Base-by-base conservation (phyloP, 2,329 filamentous ascomycete genomes). In the Botrytis squamosa region DNA sequence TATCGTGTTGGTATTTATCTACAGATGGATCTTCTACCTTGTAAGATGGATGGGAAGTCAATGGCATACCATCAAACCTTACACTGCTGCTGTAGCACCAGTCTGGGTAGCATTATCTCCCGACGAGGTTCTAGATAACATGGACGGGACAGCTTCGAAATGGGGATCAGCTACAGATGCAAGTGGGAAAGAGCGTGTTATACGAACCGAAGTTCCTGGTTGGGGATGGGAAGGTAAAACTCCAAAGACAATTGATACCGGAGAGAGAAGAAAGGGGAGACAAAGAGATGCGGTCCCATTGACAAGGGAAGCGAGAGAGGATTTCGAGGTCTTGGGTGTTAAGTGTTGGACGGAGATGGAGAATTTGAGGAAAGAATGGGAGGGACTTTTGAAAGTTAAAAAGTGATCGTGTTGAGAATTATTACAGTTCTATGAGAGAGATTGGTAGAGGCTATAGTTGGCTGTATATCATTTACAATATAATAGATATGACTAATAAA, bases 1-100 rank as follows among this genome's bases (percentile, higher is more conserved):
- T 69, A 86, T 87, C 77, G 85, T 94, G 76, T 86, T 97, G 75
- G 88, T 89, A 76, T 91, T 89, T 81, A 85, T 87, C 75, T 96
- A 96, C 88, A 83, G 88, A 69, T 80, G 88, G 33, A 85, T 88
- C 5, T 91, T 97, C 81, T 91, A 90, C 81, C 62, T 97, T 25
- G 89, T 90, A 22, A 92, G 95, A 76, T 90, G 88, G 85, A 81
- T 94, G 40, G 96, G 96, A 67, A 97, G 93, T 4, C 93, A 93
- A 18, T 99, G 96, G 96, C 95, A 98, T 82, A 86, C 88, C 0
- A 86, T 93, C 67, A 87, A 87, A n/a, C 86, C 91, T 0, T 97
- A 97, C 84, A 87, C 88, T 33, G 95, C 92, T 60, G 93, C 95
- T 12, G 88, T 87, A 66, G 89, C 94, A 0, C 88, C 93, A 8